Base-by-base conservation (phyloP, 2,329 filamentous ascomycete species). In the Microdochium trichocladiopsis region DNA sequence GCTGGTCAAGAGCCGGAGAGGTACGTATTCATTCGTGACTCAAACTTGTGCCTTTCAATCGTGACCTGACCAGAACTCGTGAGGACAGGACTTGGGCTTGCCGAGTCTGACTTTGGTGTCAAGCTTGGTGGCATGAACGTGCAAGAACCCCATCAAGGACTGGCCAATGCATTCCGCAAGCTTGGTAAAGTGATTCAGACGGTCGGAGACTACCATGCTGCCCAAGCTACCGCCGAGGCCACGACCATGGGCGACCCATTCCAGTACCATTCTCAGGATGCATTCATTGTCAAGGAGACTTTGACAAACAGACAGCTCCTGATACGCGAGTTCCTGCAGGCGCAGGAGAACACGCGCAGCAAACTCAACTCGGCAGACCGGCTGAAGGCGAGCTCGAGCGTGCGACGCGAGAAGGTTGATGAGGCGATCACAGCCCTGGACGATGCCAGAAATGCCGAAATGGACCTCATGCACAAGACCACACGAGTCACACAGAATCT, bases 201-300 rank as follows among this genome's bases (percentile, higher is more conserved):
- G 2, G 90, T 92, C 16, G 94, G 94, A 56, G 94, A 99, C 71
- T 96, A 87, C 64, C 94, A 97, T 69, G 92, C 94, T 16, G 93
- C 93, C 1, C 94, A 99, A 73, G 94, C 92, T 41, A 99, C 94
- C 2, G 92, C 91, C 16, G 93, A 99, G 74, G 94, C 94, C 9
- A 95, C 93, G 9, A 96, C 93, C 1, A 80, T 99, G 50, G 91
- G 90, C 47, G 94, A 99, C 61, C 90, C 94, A 11, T 84, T 99
- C 56, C 88, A 92, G 62, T 96, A 97, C 66, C 91, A 97, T 71
- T 96, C 91, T 47, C 86, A 90, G 53, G 94, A 99, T 69, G 90
- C 94, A 47, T 95, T 96, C 66, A 95, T 97, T 61, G 94, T 97
- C 59, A 99, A 99, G 70, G 94, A 99, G 67, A 96, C 92, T 11